A percentile compares a stretch with the other conserved stretches of the same genome.
Evolutionary conservation across 257 asterid genomes (phyloP).

Genomic region (Fraxinus pennsylvanica): DNA sequence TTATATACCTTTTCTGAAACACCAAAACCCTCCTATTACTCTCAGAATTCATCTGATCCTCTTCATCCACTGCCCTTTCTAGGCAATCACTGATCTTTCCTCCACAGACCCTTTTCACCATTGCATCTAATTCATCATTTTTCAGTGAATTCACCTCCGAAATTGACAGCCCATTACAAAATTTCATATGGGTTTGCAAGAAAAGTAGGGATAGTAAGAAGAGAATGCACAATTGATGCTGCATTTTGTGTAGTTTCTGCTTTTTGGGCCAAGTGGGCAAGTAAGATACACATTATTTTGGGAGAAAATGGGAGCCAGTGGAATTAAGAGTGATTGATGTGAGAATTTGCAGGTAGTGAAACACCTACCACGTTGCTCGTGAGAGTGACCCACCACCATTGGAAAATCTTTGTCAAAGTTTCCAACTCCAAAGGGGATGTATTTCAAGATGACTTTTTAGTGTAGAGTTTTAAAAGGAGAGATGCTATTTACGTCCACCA

Average conservation of each 20-base stretch:
- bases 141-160: constrained; percentile 31
- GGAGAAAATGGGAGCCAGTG: not conserved
- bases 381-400: too few species aligned
- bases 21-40: constrained; percentile 54
- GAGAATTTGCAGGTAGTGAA: too few species aligned
- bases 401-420: too few species aligned
- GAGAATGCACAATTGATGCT: not conserved
- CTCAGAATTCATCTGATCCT: constrained; percentile 55
- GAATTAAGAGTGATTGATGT: too few species aligned
- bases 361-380: too few species aligned
- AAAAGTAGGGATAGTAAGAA: constrained; percentile 2
- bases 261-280: not conserved
- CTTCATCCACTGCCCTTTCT: constrained; percentile 27
- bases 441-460: too few species aligned
- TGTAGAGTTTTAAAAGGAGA: too few species aligned
- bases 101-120: constrained; percentile 45
- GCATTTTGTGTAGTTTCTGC: not conserved
- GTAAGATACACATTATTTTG: not conserved
- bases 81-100: constrained; percentile 49
- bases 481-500: too few species aligned
- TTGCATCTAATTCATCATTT: constrained; percentile 31
- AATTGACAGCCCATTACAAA: constrained; percentile 39
- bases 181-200: constrained; percentile 17
- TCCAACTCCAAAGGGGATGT: too few species aligned
- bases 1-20: constrained; percentile 59